Evolutionary conservation across 1,284 basidiomycete species (phyloP).

Genomic region (Cutaneotrichosporon sp.): DNA sequence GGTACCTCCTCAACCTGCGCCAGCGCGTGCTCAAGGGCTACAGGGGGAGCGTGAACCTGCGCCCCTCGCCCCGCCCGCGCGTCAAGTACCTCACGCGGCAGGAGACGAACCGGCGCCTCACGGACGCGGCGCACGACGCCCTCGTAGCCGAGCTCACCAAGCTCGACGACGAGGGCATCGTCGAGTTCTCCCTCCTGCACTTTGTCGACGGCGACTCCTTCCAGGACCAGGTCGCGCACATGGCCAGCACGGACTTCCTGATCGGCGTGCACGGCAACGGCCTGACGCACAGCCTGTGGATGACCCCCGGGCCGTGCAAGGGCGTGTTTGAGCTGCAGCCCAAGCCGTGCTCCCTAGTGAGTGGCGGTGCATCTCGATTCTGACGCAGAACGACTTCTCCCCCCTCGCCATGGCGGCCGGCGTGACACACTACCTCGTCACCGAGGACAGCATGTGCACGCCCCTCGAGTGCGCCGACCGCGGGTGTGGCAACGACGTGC

Average conservation of each 20-base stretch:
- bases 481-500: slow-evolving; percentile 1
- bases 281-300: slow-evolving; percentile 72
- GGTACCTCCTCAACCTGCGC: slow-evolving; percentile 34
- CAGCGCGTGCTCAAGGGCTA: slow-evolving; percentile 28
- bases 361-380: neutral
- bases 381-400: slow-evolving; percentile 29
- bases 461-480: slow-evolving; percentile 16
- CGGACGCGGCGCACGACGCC: slow-evolving; percentile 30
- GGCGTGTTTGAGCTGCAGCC: slow-evolving; percentile 56
- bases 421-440: slow-evolving; percentile 30
- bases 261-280: slow-evolving; percentile 69
- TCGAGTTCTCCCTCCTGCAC: slow-evolving; percentile 10
- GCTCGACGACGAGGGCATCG: slow-evolving; percentile 17
- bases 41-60: slow-evolving; percentile 15
- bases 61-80: slow-evolving; percentile 11
- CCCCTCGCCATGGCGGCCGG: slow-evolving; percentile 34
- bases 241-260: slow-evolving; percentile 18
- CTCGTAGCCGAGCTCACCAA: slow-evolving; percentile 53
- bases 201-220: slow-evolving; percentile 13
- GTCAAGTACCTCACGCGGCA: slow-evolving; percentile 43
- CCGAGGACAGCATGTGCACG: slow-evolving; percentile 21
- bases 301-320: slow-evolving; percentile 66
- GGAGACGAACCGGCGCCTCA: slow-evolving; percentile 61
- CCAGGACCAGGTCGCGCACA: slow-evolving; percentile 19
- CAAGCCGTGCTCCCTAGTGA: slow-evolving; percentile 18